Evolutionary conservation across 2,329 filamentous ascomycete species (phyloP).

Genomic region (Colletotrichum destructivum): DNA sequence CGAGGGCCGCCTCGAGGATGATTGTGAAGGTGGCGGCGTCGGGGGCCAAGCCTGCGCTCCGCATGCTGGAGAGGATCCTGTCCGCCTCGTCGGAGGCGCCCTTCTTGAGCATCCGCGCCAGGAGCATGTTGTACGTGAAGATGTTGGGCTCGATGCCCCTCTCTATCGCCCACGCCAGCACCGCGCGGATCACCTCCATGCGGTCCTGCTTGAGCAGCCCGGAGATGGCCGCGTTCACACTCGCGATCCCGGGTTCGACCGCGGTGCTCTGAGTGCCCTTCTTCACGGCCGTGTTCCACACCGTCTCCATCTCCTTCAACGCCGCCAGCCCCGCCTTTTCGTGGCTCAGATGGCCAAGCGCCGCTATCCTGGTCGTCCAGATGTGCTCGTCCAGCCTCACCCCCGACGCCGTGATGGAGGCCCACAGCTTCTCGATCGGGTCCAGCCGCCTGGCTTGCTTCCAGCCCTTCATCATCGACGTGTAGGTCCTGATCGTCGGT

Average conservation of each 20-base stretch:
- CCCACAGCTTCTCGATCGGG: constrained; percentile 79
- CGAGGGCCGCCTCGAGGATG: constrained; percentile 74
- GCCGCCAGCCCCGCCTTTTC: constrained; percentile 72
- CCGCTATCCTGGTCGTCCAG: constrained; percentile 81
- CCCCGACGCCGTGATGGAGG: constrained; percentile 70
- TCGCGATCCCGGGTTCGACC: constrained; percentile 73
- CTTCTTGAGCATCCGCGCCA: constrained; percentile 70
- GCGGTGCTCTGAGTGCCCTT: constrained; percentile 51
- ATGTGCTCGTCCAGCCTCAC: constrained; percentile 73
- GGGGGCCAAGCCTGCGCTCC: constrained; percentile 65
- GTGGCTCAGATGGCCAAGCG: constrained; percentile 71
- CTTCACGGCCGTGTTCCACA: constrained; percentile 66
- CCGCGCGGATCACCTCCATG: constrained; percentile 63
- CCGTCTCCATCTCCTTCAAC: constrained; percentile 75
- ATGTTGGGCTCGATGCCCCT: constrained; percentile 71
- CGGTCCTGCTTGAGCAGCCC: constrained; percentile 69
- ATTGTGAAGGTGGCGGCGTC: constrained; percentile 82
- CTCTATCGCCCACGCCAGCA: constrained; percentile 72
- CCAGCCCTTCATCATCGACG: constrained; percentile 81
- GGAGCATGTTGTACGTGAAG: constrained; percentile 78
- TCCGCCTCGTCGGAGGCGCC: constrained; percentile 64
- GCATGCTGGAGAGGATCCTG: constrained; percentile 73
- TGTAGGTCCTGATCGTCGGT: constrained; percentile 78
- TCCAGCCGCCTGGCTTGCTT: constrained; percentile 69
- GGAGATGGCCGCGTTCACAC: constrained; percentile 80